Evolutionary conservation across 208 protist genomes (phyloP).

Genomic region (Trypanosoma platydactyli): DNA sequence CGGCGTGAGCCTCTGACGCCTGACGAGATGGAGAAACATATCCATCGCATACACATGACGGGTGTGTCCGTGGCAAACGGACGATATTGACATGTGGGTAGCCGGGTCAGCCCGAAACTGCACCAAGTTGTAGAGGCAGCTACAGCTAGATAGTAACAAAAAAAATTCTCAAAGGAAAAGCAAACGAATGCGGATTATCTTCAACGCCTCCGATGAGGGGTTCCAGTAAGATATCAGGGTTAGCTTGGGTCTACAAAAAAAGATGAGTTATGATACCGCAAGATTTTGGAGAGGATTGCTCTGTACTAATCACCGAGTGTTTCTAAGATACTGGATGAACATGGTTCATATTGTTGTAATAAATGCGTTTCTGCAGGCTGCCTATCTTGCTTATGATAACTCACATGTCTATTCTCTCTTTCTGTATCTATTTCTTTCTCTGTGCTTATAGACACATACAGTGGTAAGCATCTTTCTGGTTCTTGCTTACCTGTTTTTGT

Average conservation of each 20-base stretch:
- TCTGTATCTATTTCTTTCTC: too few species aligned
- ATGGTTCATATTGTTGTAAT: too few species aligned
- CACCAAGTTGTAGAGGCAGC: not conserved
- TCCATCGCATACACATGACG: not conserved
- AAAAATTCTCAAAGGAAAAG: not conserved
- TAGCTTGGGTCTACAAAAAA: not conserved
- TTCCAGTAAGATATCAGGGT: not conserved
- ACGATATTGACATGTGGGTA: not conserved
- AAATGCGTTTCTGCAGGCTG: too few species aligned
- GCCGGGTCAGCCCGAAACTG: conserved; percentile 20
- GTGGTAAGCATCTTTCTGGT: too few species aligned
- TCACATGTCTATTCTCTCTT: too few species aligned
- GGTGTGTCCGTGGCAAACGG: not conserved
- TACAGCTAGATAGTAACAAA: not conserved
- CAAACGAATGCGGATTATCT: not conserved
- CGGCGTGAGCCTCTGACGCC: conserved; percentile 12
- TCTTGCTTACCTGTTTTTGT: too few species aligned
- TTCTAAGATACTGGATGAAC: too few species aligned
- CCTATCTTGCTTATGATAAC: too few species aligned
- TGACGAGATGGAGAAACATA: conserved; percentile 17
- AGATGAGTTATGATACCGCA: too few species aligned
- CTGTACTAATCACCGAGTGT: too few species aligned
- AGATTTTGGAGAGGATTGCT: too few species aligned
- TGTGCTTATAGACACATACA: too few species aligned
- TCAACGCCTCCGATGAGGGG: not conserved